phyloP scores from a whole-genome alignment of 352 stramenopile species.

The Globisporangium emineosum region DNA sequence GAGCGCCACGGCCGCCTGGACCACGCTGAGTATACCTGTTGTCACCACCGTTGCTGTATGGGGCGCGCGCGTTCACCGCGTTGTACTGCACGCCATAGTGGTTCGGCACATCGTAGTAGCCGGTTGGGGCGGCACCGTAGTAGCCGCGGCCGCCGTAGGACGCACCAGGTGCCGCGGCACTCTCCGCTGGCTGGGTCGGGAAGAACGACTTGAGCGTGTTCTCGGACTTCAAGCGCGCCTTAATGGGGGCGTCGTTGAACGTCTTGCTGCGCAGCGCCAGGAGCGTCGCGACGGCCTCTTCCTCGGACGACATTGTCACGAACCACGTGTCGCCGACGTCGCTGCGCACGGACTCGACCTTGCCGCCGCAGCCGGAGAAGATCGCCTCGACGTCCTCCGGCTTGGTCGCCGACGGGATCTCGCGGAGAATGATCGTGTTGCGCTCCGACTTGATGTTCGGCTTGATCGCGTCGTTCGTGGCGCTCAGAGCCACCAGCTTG shows the following conservation, averaged over 20 bases:
- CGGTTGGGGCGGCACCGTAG: constrained; percentile 49
- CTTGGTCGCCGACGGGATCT: constrained; percentile 87
- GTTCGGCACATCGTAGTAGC: constrained; percentile 69
- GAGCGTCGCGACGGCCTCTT: constrained; percentile 83
- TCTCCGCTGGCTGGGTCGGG: constrained; percentile 66
- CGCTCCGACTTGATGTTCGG: constrained; percentile 91
- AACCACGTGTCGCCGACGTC: constrained; percentile 94
- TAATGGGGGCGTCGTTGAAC: constrained; percentile 88
- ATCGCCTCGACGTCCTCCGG: constrained; percentile 86
- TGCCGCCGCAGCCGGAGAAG: constrained; percentile 74
- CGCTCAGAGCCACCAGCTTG: constrained; percentile 64
- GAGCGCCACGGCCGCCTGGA: constrained; percentile 17
- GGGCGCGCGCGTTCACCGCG: constrained; percentile 29
- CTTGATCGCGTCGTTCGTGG: constrained; percentile 86
- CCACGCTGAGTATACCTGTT: constrained; percentile 37
- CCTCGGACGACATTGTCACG: constrained; percentile 87
- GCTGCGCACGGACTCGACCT: constrained; percentile 82
- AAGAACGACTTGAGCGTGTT: constrained; percentile 92
- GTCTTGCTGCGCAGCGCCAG: constrained; percentile 86
- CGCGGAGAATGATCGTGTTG: constrained; percentile 92
- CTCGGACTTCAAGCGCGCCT: constrained; percentile 91
- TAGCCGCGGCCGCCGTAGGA: constrained; percentile 62
- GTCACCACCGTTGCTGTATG: constrained; percentile 41
- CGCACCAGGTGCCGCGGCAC: constrained; percentile 32
- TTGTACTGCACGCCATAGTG: constrained; percentile 60